These are phyloP conservation scores for Carpinus viminea DNA, from an alignment of 306 rosid species.

Conservation along the genomic window DNA sequence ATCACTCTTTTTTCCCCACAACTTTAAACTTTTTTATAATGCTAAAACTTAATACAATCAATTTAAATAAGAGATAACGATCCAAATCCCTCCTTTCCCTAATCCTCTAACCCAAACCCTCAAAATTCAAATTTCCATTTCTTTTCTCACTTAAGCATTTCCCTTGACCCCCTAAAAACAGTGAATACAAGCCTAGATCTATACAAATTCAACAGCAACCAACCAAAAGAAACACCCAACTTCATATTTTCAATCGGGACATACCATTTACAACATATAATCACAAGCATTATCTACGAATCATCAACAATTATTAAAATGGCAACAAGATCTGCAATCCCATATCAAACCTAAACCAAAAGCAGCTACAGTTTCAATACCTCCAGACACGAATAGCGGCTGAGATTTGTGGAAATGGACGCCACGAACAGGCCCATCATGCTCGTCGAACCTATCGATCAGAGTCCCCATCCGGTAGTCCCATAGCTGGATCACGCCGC, in stretches of 20 bases:
- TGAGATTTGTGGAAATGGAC: conserved; percentile 97
- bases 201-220: neutral
- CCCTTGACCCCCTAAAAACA: neutral
- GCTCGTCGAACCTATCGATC: conserved; percentile 91
- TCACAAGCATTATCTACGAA: neutral
- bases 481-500: conserved; percentile 99
- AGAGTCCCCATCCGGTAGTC: conserved; percentile 97
- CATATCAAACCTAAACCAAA: neutral
- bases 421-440: conserved; percentile 98
- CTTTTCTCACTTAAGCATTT: neutral
- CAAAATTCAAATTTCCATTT: neutral
- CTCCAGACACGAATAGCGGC: conserved; percentile 97
- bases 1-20: neutral
- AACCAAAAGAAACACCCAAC: neutral
- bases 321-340: neutral
- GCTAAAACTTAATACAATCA: neutral
- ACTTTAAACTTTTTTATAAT: neutral
- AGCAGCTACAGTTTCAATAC: conserved; percentile 35
- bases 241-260: neutral
- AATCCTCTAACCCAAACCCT: neutral
- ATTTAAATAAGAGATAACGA: neutral
- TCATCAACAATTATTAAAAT: neutral
- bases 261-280: neutral
- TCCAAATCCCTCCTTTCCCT: neutral
- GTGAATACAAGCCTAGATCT: neutral